Conservation (phyloP, 768 basidiomycete species). For the Suillus paluster region DNA sequence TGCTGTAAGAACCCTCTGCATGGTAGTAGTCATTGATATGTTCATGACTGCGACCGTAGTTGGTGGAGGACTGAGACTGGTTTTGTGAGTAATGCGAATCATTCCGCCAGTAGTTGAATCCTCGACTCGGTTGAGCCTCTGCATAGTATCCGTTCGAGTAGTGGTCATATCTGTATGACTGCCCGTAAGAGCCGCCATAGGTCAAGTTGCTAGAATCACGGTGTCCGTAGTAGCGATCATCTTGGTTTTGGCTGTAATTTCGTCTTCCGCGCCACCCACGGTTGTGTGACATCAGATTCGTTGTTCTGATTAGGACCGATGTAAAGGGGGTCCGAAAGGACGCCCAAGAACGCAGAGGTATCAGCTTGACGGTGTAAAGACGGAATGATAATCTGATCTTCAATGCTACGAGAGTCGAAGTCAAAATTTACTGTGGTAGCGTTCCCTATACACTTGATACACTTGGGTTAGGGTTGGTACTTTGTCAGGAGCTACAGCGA, state of each 20-base stretch:
- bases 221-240: background rate
- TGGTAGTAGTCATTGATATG: background rate
- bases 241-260: background rate
- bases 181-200: background rate
- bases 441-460: background rate
- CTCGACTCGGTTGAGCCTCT: background rate
- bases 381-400: background rate
- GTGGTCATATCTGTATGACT: background rate
- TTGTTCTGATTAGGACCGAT: background rate
- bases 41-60: background rate
- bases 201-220: background rate
- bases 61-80: background rate
- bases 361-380: background rate
- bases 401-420: background rate
- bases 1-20: background rate
- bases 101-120: constrained; percentile 3
- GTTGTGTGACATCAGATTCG: background rate
- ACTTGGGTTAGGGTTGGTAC: background rate
- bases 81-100: background rate
- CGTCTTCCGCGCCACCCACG: background rate
- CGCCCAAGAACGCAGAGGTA: background rate
- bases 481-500: too few species aligned
- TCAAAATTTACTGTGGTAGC: background rate
- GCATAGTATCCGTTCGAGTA: background rate
- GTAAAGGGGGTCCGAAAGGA: background rate